Base-by-base conservation (phyloP, 306 rosid species). In the Malus domestica region DNA sequence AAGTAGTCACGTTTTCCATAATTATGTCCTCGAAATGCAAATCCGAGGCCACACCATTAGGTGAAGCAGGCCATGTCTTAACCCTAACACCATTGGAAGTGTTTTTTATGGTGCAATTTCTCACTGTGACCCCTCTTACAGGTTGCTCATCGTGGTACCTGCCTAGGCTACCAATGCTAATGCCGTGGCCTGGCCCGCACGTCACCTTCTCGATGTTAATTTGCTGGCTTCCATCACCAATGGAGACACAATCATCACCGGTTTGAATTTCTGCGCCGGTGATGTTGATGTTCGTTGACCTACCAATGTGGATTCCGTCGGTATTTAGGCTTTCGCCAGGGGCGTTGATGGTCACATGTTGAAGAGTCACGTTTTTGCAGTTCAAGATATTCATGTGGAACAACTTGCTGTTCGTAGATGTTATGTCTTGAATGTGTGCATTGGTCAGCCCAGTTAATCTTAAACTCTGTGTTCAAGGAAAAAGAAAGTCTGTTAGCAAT, bases 291-390 rank as follows among this genome's bases (percentile, higher is more conserved):
- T 32, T 35, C 1, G 20, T 14, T 15, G 81, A 81, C 40, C 67
- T 58, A 5, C 75, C 75, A 8, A 77, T 60, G 27, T 81, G 85
- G 30, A 81, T 77, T 51, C 85, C 85, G 27, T 81, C 81, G 23
- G 79, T 81, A 54, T 81, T 72, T 20, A 27, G 40, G 66, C 81
- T 77, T 12, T 72, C 51, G 4, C 4, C 27, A 8, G 81, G 85
- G 49, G 85, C 79, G 1, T 9, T 46, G 11, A 81, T 67, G 60
- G 55, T 81, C 32, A 81, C 5, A 13, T 18, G 20, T 67, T 72
- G 22, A 4, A 81, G 20, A 15, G 58, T 67, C 67, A 77, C 13
- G 40, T 81, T 49, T 42, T 75, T 69, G 73, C 73, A 70, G 29
- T 33, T 33, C 23, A 54, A 38, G 29, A 75, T 2, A 68, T 38